Percentiles rank a stretch among this genome's conserved stretches.
Conservation (phyloP, 768 basidiomycete species). For the Panus rudis region DNA sequence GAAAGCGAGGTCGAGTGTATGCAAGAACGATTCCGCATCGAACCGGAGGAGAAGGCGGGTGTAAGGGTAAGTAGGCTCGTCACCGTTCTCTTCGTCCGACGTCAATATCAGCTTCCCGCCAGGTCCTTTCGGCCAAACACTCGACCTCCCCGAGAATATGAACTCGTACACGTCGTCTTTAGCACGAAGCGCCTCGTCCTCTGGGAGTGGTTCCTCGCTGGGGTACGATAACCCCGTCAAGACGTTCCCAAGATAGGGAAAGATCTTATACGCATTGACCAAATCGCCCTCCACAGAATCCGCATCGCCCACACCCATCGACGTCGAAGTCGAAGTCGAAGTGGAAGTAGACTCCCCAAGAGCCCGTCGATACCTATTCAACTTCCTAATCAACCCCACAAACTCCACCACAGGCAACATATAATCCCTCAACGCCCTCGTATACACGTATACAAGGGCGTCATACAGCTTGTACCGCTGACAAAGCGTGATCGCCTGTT, state of each 20-base stretch:
- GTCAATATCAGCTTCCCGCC: slow-evolving; percentile 72
- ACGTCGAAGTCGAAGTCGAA: slow-evolving; percentile 11
- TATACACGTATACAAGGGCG: slow-evolving; percentile 91
- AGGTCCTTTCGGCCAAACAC: slow-evolving; percentile 66
- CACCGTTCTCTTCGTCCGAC: slow-evolving; percentile 62
- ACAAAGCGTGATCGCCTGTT: slow-evolving; percentile 86
- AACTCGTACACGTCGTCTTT: slow-evolving; percentile 74
- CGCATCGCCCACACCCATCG: slow-evolving; percentile 23
- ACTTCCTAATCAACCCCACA: slow-evolving; percentile 64
- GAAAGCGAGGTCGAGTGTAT: slow-evolving; percentile 90
- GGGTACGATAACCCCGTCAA: slow-evolving; percentile 85
- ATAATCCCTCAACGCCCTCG: slow-evolving; percentile 79
- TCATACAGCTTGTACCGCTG: slow-evolving; percentile 82
- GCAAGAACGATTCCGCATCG: slow-evolving; percentile 90
- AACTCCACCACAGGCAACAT: slow-evolving; percentile 85
- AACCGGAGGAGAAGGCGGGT: slow-evolving; percentile 76
- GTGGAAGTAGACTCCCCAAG: slow-evolving; percentile 20
- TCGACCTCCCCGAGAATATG: slow-evolving; percentile 76
- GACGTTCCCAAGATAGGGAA: slow-evolving; percentile 75
- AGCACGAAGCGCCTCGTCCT: slow-evolving; percentile 60
- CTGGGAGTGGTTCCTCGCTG: slow-evolving; percentile 62
- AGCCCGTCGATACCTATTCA: slow-evolving; percentile 47
- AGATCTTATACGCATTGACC: slow-evolving; percentile 85
- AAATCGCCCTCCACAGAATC: slow-evolving; percentile 48
- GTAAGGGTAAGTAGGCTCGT: slow-evolving; percentile 88